These are phyloP conservation scores for Apiospora phragmitis DNA, from an alignment of 2,329 filamentous ascomycete species.

Conservation along the genomic window DNA sequence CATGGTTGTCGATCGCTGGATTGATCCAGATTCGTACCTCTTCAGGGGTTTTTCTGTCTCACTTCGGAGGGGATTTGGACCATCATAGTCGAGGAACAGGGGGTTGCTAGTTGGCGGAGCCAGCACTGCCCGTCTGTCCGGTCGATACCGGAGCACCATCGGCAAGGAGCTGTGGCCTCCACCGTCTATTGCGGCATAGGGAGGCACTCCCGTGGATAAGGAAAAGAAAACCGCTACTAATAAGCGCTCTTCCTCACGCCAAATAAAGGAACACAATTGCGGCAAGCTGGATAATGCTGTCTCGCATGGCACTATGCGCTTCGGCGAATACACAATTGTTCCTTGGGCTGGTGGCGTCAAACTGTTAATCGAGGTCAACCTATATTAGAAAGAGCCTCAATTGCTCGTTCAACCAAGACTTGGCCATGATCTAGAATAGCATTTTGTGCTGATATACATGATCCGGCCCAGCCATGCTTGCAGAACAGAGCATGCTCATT, in stretches of 20 bases:
- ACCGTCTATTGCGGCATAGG: constrained; percentile 4
- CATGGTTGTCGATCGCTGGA: constrained; percentile 23
- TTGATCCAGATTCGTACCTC: constrained; percentile 8
- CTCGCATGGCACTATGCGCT: neutral
- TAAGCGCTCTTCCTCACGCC: neutral
- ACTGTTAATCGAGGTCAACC: neutral
- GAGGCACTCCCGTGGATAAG: neutral
- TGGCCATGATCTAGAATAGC: neutral
- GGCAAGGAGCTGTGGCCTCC: constrained; percentile 4
- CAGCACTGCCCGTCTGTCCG: constrained; percentile 5
- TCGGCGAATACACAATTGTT: neutral
- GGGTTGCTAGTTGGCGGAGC: neutral
- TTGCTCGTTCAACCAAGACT: neutral
- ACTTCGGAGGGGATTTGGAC: neutral
- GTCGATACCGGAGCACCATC: neutral
- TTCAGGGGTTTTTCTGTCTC: neutral
- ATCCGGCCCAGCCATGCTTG: neutral
- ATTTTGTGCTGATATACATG: neutral
- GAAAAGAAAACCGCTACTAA: neutral
- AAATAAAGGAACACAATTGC: neutral
- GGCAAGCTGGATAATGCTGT: neutral
- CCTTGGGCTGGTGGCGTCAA: neutral
- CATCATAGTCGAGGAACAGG: neutral
- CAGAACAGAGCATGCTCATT: neutral
- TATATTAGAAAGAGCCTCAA: constrained; percentile 3